Evolutionary conservation across 2,329 filamentous ascomycete species (phyloP).

Genomic region (Botrytis fabae): DNA sequence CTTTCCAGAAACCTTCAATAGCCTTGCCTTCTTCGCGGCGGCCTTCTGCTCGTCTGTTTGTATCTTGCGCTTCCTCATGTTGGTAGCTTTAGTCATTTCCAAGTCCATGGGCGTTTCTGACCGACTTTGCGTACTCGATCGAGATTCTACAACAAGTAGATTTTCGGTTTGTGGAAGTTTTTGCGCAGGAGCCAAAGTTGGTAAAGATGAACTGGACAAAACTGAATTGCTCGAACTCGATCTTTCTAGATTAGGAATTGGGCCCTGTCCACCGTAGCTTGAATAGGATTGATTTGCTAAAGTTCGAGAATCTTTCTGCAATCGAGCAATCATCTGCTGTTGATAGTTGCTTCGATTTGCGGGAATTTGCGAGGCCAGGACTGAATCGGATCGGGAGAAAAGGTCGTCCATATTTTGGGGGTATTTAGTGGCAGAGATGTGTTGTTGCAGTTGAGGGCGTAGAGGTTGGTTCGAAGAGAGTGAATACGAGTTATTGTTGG

Average conservation of each 20-base stretch:
- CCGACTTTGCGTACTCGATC: constrained; percentile 18
- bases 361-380: constrained; percentile 15
- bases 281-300: background rate
- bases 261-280: background rate
- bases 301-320: background rate
- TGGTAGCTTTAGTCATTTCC: constrained; percentile 16
- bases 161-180: constrained; percentile 6
- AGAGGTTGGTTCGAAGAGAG: constrained; percentile 13
- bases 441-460: background rate
- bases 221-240: constrained; percentile 11
- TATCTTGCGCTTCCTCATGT: constrained; percentile 27
- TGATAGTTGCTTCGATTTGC: constrained; percentile 10
- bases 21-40: constrained; percentile 23
- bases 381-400: constrained; percentile 16
- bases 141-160: constrained; percentile 21
- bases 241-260: constrained; percentile 4
- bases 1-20: constrained; percentile 19
- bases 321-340: constrained; percentile 14
- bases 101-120: constrained; percentile 15
- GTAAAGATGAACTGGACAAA: constrained; percentile 1
- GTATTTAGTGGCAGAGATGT: background rate
- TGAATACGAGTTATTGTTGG: constrained; percentile 16
- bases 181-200: constrained; percentile 12
- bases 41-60: constrained; percentile 11
- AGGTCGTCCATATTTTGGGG: constrained; percentile 16